Conservation (phyloP, 352 stramenopile species). For the Globisporangium iwayamae region DNA sequence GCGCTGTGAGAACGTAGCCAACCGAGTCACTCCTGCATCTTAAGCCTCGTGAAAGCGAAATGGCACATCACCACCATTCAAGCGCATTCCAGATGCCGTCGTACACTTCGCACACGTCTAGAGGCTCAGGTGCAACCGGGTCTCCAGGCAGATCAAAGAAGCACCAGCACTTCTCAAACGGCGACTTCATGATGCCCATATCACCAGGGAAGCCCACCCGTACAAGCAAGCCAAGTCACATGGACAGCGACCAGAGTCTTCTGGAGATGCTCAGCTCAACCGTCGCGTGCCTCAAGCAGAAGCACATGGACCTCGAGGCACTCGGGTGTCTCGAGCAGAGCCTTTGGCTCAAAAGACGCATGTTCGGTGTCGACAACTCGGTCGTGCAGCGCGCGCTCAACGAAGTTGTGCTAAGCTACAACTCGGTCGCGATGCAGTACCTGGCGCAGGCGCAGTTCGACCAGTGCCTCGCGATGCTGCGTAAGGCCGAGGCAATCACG, state of each 20-base stretch:
- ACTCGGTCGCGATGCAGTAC: slow-evolving; percentile 74
- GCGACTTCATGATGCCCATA: neutral
- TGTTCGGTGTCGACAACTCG: slow-evolving; percentile 64
- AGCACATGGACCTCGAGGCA: slow-evolving; percentile 73
- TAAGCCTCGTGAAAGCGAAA: neutral
- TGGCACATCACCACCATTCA: neutral
- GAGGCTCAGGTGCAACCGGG: neutral
- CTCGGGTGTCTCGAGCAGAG: slow-evolving; percentile 71
- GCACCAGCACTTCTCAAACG: neutral
- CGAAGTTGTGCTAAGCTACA: slow-evolving; percentile 73
- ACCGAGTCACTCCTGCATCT: neutral
- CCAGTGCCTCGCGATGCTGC: slow-evolving; percentile 64
- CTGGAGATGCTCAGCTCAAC: slow-evolving; percentile 73
- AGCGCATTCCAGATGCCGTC: slow-evolving; percentile 40
- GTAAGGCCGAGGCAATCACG: slow-evolving; percentile 69
- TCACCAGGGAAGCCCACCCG: slow-evolving; percentile 1
- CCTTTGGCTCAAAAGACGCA: slow-evolving; percentile 69
- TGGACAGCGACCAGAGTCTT: slow-evolving; percentile 57
- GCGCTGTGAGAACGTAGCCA: neutral
- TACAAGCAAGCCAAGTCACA: slow-evolving; percentile 9
- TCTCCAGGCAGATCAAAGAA: slow-evolving; percentile 22
- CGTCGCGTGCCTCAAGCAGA: slow-evolving; percentile 60
- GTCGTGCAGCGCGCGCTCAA: slow-evolving; percentile 50
- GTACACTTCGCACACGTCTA: slow-evolving; percentile 39
- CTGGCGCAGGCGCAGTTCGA: slow-evolving; percentile 50